Evolutionary conservation across 2,329 filamentous ascomycete species (phyloP), one percentile per base, ranked within the genome.

Genomic region (Alternaria solani): DNA sequence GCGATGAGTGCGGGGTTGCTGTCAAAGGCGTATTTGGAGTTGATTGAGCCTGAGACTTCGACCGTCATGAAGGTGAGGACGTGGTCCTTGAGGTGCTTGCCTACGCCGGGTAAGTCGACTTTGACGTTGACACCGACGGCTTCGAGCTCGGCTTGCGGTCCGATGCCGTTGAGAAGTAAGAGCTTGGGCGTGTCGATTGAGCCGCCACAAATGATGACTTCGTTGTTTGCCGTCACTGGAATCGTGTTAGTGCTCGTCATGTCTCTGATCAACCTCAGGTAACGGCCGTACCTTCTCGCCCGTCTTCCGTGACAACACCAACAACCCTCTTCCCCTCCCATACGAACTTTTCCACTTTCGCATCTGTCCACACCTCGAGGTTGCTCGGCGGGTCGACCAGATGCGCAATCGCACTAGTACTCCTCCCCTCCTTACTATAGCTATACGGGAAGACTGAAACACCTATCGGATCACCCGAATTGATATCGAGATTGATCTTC

Each of bases 401-500:
- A 71, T 78, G 72, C 34, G 73, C 77, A 23, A 59, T 67, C 9
- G 76, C 76, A 58, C 75, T 77, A 34, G 74, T 77, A 14, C 65
- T 70, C 36, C 76, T 63, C n/a, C 76, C 74, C 11, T 74, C 64
- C 34, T 67, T 66, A 8, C 67, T 79, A 51, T 72, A 72, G 11
- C 85, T 86, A 23, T 48, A 59, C 16, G 70, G 74, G 38, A 72
- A 75, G 7, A 77, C 61, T 23, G 65, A 68, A 12, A 75, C 53
- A 1, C 73, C 76, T 8, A 74, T 56, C 5, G 74, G 73, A 62
- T 78, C 51, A 11, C 75, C 72, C 34, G 66, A 64, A 78, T 85
- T 51, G 78, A 82, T 70, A 86, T 89, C 87, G n/a, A 82, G 78
- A 54, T 86, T 83, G 3, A 87, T 71, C 1, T 82, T 82, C 9